A percentile compares a stretch with the other conserved stretches of the same genome.
These are phyloP conservation scores for Ophiocordyceps sinensis DNA, from an alignment of 2,329 filamentous ascomycete species.

Conservation along the genomic window DNA sequence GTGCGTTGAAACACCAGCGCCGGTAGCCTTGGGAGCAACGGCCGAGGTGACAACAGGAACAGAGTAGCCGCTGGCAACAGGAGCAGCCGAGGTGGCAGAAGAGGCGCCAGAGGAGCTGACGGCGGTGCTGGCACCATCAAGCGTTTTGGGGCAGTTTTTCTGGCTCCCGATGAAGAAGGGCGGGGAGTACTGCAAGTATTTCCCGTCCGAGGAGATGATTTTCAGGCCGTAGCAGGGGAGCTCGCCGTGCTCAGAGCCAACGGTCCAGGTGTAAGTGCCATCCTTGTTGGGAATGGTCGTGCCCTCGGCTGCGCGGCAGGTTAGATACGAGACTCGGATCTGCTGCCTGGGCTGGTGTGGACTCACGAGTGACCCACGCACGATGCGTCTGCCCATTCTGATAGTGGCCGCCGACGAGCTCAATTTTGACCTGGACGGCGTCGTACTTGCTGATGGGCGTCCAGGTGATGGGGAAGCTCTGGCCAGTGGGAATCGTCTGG, in stretches of 20 bases:
- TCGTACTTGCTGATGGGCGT: constrained; percentile 22
- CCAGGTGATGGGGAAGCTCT: constrained; percentile 38
- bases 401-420: constrained; percentile 37
- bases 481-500: constrained; percentile 34
- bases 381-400: constrained; percentile 26
- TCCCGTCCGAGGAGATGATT: neutral
- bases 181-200: constrained; percentile 22
- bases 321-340: neutral
- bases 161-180: constrained; percentile 31
- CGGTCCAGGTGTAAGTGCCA: constrained; percentile 3
- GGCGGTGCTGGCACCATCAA: constrained; percentile 11
- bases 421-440: constrained; percentile 32
- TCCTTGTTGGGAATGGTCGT: constrained; percentile 23
- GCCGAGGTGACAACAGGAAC: neutral
- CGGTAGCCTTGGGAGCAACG: neutral
- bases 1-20: neutral
- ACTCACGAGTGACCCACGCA: constrained; percentile 36
- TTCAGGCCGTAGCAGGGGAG: neutral
- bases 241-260: neutral
- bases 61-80: neutral
- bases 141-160: too few relatives aligned
- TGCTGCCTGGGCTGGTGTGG: neutral
- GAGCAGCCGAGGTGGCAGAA: neutral
- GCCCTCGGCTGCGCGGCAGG: constrained; percentile 19
- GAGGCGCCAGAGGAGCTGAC: constrained; percentile 9